These are phyloP conservation scores for Coleophoma cylindrospora DNA, from an alignment of 2,329 filamentous ascomycete species.

Conservation along the genomic window DNA sequence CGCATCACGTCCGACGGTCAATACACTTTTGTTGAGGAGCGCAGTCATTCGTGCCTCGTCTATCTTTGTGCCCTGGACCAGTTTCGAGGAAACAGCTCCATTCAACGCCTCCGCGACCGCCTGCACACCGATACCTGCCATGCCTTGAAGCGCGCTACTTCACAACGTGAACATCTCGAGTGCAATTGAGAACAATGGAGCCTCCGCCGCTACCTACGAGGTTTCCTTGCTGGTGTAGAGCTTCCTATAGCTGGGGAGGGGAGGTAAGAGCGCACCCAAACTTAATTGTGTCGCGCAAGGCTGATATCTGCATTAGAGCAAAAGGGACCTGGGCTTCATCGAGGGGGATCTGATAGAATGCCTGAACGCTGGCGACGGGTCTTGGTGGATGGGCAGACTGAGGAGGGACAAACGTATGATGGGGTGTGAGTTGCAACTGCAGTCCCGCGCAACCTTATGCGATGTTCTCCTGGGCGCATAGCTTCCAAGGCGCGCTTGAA, in stretches of 20 bases:
- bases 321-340: slow-evolving; percentile 92
- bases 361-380: slow-evolving; percentile 93
- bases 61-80: too few species aligned
- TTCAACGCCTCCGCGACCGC: too few species aligned
- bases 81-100: too few species aligned
- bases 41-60: too few species aligned
- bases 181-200: slow-evolving; percentile 17
- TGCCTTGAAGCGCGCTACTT: slow-evolving; percentile 6
- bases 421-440: slow-evolving; percentile 38
- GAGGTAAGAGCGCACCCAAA: slow-evolving; percentile 42
- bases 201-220: slow-evolving; percentile 63
- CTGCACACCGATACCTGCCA: not conserved
- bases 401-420: slow-evolving; percentile 86
- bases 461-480: too few species aligned
- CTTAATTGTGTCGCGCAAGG: too few species aligned
- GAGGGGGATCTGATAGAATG: slow-evolving; percentile 98
- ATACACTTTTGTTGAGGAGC: too few species aligned
- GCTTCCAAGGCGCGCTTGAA: too few species aligned
- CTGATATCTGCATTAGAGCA: slow-evolving; percentile 28
- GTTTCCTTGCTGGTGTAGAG: slow-evolving; percentile 89
- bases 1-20: too few species aligned
- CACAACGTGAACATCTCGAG: not conserved
- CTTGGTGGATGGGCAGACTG: slow-evolving; percentile 95
- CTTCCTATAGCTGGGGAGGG: slow-evolving; percentile 90
- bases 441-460: too few species aligned